phyloP scores from a whole-genome alignment of 176 grass and related monocot species.

The Avena sativa region DNA sequence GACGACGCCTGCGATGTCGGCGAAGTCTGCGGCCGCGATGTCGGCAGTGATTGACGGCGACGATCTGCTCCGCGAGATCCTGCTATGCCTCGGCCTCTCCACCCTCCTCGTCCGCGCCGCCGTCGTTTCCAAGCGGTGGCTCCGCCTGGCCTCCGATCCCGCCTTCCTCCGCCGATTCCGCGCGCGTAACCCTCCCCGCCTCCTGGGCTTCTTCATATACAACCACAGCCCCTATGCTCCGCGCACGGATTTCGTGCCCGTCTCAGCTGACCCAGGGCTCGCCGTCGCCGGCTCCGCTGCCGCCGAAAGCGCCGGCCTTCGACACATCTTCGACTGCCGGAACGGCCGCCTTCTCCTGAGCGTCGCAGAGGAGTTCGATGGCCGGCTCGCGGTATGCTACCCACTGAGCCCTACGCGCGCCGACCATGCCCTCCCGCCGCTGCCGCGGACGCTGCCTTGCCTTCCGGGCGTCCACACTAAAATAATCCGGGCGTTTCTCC shows the following conservation, averaged over 20 bases:
- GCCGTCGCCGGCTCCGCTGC: background rate
- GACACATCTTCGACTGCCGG: background rate
- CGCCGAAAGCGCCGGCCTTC: background rate
- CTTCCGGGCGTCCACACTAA: background rate
- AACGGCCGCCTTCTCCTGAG: background rate
- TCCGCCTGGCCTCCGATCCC: background rate
- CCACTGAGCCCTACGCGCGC: background rate
- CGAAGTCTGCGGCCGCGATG: no score
- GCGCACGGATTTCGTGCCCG: background rate
- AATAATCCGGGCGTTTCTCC: background rate
- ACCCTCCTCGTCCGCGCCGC: background rate
- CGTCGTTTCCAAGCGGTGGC: background rate
- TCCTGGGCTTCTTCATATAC: background rate
- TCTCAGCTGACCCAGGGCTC: background rate
- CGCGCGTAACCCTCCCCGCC: background rate
- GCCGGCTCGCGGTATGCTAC: background rate
- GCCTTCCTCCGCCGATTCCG: background rate
- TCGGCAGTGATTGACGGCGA: background rate
- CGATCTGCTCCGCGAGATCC: background rate
- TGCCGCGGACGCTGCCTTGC: background rate
- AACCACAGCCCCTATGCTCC: background rate
- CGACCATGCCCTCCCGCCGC: background rate
- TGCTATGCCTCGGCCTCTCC: background rate
- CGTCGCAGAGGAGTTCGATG: background rate
- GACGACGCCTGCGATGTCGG: no score